Base-by-base conservation (phyloP, 192 early-diverging fungal genomes). In the Linnemannia zychae region DNA sequence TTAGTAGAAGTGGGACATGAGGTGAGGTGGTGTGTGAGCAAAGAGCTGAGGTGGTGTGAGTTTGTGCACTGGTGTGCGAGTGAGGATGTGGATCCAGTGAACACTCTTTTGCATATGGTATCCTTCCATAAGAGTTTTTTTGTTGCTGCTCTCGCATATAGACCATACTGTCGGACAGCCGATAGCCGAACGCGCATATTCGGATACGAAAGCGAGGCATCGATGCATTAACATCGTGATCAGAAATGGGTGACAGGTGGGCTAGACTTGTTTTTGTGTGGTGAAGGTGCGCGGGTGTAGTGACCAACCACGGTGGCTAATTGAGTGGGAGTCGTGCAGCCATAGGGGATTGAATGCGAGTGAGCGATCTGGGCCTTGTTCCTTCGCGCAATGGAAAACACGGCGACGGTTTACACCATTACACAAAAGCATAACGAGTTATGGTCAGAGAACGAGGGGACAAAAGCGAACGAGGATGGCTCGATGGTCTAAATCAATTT, bases 61-160 rank as follows among this genome's bases (percentile, higher is more conserved):
- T 44, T 15, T 31, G 57, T 63, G 28, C 13, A 5, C 36, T 17
- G 2, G 49, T 53, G 33, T 47, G 34, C 5, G 49, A 49, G 36
- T 72, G 34, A 50, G 48, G 71, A 49, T 28, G n/a, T 57, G 53
- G 57, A 63, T 63, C 57, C 57, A 63, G 52, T 57, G 22, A 57
- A 57, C 24, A 57, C 52, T n/a, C n/a, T 20, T 9, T n/a, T 57
- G 52, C 52, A 63, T 63, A 31, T 63, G 57, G 28, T 63, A 28
- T 28, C 31, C 28, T 11, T 60, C 57, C 40, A 44, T 44, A 44
- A 6, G 40, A 9, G 3, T 46, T 3, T 72, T 34, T 52, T 50
- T 31, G 9, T 72, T 49, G 31, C 16, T 72, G 71, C 71, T 60
- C 31, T 49, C 20, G 33, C 18, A 52, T 72, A 31, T 49, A 53